Evolutionary conservation across 768 basidiomycete genomes (phyloP), one percentile per base, ranked within the genome.

Genomic region (Lactarius pseudohatsudake): DNA sequence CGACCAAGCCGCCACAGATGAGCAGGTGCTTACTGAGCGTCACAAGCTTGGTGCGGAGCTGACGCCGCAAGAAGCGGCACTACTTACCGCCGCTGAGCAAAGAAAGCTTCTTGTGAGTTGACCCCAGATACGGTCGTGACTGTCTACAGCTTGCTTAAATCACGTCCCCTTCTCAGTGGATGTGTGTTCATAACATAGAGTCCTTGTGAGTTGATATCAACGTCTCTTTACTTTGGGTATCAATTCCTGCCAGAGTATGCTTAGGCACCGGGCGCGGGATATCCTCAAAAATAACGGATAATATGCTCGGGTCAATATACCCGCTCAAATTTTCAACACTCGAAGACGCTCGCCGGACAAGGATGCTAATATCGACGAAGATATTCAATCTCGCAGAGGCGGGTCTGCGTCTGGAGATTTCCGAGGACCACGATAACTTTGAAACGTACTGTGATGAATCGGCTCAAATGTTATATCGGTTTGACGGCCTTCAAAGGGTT

Each of bases 191-290:
- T 34, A 68, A 69, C 38, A 60, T 70, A 63, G 69, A 70, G 56
- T 64, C 69, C 22, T 57, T 65, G 69, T 70, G 59, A 64, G 59
- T 61, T 45, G 13, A 11, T 50, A 11, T 45, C 16, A 1, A 22
- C 7, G 41, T 26, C 32, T 18, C 28, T 2, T 43, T 10, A 47
- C 4, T 26, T 22, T 41, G 22, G 18, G 32, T 28, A 45, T 57
- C 22, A 61, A 22, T 30, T 43, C 36, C 2, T 20, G 26, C 18
- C 43, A 70, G 69, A 5, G 69, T 68, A 9, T 70, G 69, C 67
- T 45, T 70, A n/a, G 69, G 69, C 13, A 70, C 69, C 11, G 69
- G 69, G 30, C 69, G 69, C 8, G 63, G 57, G n/a, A 40, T 67
- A 36, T 62, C 67, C 9, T 70, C 69, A 2, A 64, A 64, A 58